These are phyloP conservation scores for Ganoderma lingzhi DNA, from an alignment of 1,284 basidiomycete genomes.

Conservation along the genomic window DNA sequence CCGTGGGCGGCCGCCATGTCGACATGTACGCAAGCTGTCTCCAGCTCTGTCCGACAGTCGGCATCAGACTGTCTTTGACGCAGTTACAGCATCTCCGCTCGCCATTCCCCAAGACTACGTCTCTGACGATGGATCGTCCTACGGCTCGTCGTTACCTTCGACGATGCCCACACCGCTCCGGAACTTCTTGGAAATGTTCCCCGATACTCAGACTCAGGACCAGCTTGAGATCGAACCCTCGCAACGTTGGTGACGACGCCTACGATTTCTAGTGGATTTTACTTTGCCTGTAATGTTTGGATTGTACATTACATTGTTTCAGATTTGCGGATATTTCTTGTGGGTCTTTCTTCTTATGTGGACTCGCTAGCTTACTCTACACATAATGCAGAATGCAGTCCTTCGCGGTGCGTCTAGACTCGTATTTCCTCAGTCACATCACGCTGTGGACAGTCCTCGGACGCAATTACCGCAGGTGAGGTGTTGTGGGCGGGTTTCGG, in stretches of 20 bases:
- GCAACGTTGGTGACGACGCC: neutral
- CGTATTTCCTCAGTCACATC: neutral
- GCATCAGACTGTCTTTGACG: neutral
- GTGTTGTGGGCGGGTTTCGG: neutral
- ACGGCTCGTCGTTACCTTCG: constrained; percentile 1
- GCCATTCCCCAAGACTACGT: neutral
- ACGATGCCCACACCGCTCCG: neutral
- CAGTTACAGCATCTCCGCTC: neutral
- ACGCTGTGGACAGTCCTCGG: neutral
- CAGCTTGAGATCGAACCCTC: neutral
- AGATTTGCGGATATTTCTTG: neutral
- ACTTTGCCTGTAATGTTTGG: neutral
- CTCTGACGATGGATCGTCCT: neutral
- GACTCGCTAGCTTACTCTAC: neutral
- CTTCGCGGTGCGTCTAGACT: constrained; percentile 3
- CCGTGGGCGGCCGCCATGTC: neutral
- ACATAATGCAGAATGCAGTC: neutral
- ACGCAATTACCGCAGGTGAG: neutral
- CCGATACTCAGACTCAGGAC: neutral
- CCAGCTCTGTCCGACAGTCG: neutral
- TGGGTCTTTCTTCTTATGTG: neutral
- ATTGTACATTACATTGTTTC: neutral
- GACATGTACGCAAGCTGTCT: neutral
- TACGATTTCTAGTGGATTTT: neutral
- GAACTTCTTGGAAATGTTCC: constrained; percentile 13